Base-by-base conservation (phyloP, 371 early-diverging fungal species). In the Chytridium lagenaria region DNA sequence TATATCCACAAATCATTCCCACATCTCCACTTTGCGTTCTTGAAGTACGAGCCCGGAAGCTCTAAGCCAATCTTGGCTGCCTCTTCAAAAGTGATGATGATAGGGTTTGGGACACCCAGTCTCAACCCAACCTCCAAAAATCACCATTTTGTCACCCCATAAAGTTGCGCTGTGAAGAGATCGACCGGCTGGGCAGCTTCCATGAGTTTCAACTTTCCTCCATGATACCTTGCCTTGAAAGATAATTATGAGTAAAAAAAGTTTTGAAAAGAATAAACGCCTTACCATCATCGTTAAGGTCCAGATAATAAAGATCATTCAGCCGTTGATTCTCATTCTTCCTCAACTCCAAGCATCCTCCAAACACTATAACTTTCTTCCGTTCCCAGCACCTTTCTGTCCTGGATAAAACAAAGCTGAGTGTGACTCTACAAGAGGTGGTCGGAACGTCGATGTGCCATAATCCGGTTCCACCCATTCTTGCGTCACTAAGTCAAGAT, bases 101-200 rank as follows among this genome's bases (percentile, higher is more conserved):
- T 36, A 16, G 63, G 36, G 37, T 63, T 30, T 33, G 2, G 10
- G 23, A 37, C 63, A 12, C n/a, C 37, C 30, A 2, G 63, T 66
- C 44, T 66, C 66, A 2, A 44, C 66, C 66, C 39, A 66, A 5
- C 68, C 68, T 22, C 68, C 68, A 51, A 68, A 68, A 34, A 51
- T 51, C 7, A 68, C 68, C 68, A 68, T 49, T 22, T 68, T 49
- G 23, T 49, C 37, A 19, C 36, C 52, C 68, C 68, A 68, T n/a
- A 68, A 3, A 7, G 39, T 40, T 7, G 68, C 50, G 33, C 31
- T 33, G 34, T 68, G 68, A 7, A 28, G 16, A 12, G 68, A 68
- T 3, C 68, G 50, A n/a, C 51, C 51, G 1, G 34, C 23, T 2
- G 68, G 68, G 12, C 34, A 10, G 16, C 5, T 26, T 2, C 51